Evolutionary conservation across 306 rosid genomes (phyloP).

Genomic region (Fragaria vesca): DNA sequence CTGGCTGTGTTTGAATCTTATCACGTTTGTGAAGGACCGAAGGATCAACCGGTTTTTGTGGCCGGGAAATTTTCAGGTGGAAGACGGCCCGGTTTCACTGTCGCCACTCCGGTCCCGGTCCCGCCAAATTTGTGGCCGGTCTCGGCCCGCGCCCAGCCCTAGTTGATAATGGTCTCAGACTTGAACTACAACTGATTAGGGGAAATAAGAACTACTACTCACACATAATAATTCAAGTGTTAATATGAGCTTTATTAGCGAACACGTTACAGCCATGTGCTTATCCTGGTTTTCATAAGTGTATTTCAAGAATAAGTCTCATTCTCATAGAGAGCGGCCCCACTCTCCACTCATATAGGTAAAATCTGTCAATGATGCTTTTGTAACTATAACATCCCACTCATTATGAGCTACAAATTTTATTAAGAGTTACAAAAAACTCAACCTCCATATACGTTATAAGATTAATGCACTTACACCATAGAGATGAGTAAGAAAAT

Average conservation of each 20-base stretch:
- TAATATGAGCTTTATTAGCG: background rate
- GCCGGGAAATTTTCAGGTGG: background rate
- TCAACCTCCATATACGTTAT: too few species aligned
- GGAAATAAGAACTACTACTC: background rate
- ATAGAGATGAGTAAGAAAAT: too few species aligned
- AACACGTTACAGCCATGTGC: background rate
- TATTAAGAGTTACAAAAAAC: too few species aligned
- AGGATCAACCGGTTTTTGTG: too few species aligned
- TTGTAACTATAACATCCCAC: too few species aligned
- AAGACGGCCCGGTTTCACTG: too few species aligned
- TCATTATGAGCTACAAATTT: too few species aligned
- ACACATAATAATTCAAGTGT: background rate
- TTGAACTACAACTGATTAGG: background rate
- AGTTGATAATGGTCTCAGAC: background rate
- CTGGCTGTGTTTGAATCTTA: background rate
- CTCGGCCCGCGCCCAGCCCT: too few species aligned
- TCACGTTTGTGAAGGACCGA: background rate
- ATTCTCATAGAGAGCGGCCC: background rate
- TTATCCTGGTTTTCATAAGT: background rate
- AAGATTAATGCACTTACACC: too few species aligned
- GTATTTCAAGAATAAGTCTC: background rate
- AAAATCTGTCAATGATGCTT: too few species aligned
- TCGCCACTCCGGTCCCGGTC: too few species aligned
- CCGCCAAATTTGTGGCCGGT: background rate
- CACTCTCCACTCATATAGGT: slow-evolving; percentile 10